Percentiles rank a stretch among this genome's conserved stretches.
phyloP scores from a whole-genome alignment of 2,329 filamentous ascomycete species.

The Cladorrhinum sp. region DNA sequence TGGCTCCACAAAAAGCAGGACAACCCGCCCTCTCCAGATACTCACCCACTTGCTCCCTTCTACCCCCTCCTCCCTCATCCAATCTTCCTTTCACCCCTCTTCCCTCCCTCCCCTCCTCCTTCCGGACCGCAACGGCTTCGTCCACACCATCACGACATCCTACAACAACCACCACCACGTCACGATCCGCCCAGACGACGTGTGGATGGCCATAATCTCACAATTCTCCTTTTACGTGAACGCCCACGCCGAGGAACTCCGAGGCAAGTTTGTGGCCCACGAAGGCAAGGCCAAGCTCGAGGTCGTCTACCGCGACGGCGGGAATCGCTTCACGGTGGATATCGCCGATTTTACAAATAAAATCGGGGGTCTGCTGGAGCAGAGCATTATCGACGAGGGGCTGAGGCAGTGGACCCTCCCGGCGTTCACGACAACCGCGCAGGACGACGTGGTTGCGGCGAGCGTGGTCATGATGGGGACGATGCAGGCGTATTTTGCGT shows the following conservation, averaged over 20 bases:
- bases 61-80: too few species aligned
- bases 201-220: slow-evolving; percentile 47
- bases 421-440: slow-evolving; percentile 43
- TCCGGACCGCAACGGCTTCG: too few species aligned
- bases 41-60: too few species aligned
- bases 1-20: too few species aligned
- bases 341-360: slow-evolving; percentile 32
- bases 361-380: slow-evolving; percentile 37
- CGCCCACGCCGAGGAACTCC: slow-evolving; percentile 42
- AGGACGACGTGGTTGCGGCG: slow-evolving; percentile 37
- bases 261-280: slow-evolving; percentile 41
- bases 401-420: slow-evolving; percentile 43
- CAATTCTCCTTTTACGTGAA: slow-evolving; percentile 46
- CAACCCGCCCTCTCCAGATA: too few species aligned
- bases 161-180: slow-evolving; percentile 43
- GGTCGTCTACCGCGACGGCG: too few species aligned
- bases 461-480: slow-evolving; percentile 44
- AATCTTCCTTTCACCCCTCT: too few species aligned
- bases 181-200: slow-evolving; percentile 45
- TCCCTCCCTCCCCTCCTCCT: too few species aligned
- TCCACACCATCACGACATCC: too few species aligned
- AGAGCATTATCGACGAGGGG: slow-evolving; percentile 37
- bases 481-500: slow-evolving; percentile 43
- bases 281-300: slow-evolving; percentile 39
- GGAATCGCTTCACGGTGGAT: too few species aligned